Evolutionary conservation across 148 eudicot genomes (phyloP).

Genomic region (Rhododendron griersonianum): DNA sequence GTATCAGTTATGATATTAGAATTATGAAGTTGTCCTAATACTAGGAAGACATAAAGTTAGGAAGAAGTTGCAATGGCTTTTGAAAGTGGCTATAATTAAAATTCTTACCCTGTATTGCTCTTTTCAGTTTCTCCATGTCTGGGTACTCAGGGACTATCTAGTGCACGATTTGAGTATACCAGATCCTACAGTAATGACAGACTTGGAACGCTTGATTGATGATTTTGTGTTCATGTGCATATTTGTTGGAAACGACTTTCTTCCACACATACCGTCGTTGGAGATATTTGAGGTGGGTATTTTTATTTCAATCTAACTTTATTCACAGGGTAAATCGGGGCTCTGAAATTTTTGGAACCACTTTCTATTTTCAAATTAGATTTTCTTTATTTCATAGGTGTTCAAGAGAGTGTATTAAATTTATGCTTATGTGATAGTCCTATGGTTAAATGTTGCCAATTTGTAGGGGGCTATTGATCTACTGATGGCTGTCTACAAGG

Average conservation of each 20-base stretch:
- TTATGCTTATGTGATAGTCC: neutral
- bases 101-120: neutral
- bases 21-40: neutral
- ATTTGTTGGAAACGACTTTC: constrained; percentile 43
- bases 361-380: neutral
- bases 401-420: neutral
- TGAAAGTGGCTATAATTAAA: neutral
- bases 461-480: constrained; percentile 33
- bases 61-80: neutral
- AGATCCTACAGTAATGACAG: constrained; percentile 1
- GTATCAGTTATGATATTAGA: neutral
- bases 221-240: constrained; percentile 43
- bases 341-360: neutral
- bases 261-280: constrained; percentile 38
- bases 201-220: constrained; percentile 34
- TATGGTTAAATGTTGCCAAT: neutral
- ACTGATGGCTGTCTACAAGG: constrained; percentile 29
- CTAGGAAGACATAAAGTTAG: neutral
- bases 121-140: constrained; percentile 38
- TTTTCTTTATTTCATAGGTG: neutral
- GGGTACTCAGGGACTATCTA: constrained; percentile 38
- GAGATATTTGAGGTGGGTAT: constrained; percentile 34
- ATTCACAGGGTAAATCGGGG: neutral
- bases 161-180: constrained; percentile 24
- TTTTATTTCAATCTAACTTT: neutral